Base-by-base conservation (phyloP, 805 yeast genomes). In the Saccharomycopsis fermentans region DNA sequence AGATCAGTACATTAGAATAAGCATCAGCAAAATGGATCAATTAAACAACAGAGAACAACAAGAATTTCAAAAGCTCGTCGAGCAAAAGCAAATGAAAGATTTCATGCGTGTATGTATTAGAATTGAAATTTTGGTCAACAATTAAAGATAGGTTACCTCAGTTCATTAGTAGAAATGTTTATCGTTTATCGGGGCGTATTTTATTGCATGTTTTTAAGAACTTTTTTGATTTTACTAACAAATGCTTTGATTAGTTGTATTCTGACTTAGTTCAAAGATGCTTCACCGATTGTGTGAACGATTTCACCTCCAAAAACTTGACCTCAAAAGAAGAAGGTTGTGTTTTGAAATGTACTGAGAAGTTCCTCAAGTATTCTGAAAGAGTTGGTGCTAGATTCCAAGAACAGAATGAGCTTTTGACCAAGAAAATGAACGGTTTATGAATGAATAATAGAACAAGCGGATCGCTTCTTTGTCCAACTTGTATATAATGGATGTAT, bases 381-480 rank as follows among this genome's bases (percentile, higher is more conserved):
- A 86, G 99, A 73, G 96, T 94, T 59, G 99, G 99, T 52, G 92
- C 87, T 75, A 85, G 98, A 76, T 94, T 94, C 92, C 98, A 92
- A 76, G 99, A 92, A 71, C 97, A 92, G 75, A 94, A 94, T 60
- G 87, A 87, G 59, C 74, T 84, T 64, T 75, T 87, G 77, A 84
- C 86, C 79, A 88, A 87, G 72, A 84, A 81, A 74, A 75, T 84
- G 78, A 75, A 77, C 67, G 53, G 53, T 50, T 50, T 29, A 50
- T 27, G 29, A 32, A 50, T 43, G n/a, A 8, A 6, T 11, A 9
- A 43, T 16, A 21, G 35, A 32, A 32, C 12, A 14, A 32, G 35
- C 35, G 12, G 35, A 32, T 9, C 14, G 35, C 12, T 32, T 32
- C 12, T 24, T 26, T 26, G 21, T 43, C 29, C 50, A 43, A 8